phyloP scores from a whole-genome alignment of 371 early-diverging fungal species.

The Mortierella sp. region DNA sequence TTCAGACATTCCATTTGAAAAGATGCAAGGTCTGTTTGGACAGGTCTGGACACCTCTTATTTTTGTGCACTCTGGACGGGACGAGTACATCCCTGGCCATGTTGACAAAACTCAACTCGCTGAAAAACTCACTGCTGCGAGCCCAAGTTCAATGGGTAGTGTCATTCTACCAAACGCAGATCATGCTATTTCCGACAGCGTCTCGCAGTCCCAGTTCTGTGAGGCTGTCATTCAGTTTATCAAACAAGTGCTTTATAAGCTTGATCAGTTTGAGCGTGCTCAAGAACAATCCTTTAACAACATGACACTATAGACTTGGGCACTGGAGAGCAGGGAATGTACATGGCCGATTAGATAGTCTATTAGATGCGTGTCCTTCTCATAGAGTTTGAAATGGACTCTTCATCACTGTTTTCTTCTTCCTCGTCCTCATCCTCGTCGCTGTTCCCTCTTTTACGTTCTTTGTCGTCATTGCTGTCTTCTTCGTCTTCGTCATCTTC shows the following conservation, averaged over 20 bases:
- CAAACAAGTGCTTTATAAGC: not conserved
- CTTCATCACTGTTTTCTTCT: constrained; percentile 24
- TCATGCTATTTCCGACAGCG: constrained; percentile 53
- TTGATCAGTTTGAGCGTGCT: constrained; percentile 10
- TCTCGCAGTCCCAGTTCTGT: constrained; percentile 47
- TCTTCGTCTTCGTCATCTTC: constrained; percentile 53
- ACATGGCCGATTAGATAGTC: not conserved
- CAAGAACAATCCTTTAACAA: constrained; percentile 23
- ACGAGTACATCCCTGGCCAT: constrained; percentile 56
- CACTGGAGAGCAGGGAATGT: not conserved
- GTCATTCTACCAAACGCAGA: constrained; percentile 56
- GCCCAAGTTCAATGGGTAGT: constrained; percentile 53
- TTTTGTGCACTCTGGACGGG: constrained; percentile 57
- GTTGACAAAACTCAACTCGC: constrained; percentile 40
- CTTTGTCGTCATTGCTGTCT: constrained; percentile 39
- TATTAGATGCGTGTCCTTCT: constrained; percentile 31
- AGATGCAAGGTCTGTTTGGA: constrained; percentile 50
- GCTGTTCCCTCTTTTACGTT: constrained; percentile 36
- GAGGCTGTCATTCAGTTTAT: constrained; percentile 28
- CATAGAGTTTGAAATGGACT: constrained; percentile 23
- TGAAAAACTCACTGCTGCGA: constrained; percentile 47
- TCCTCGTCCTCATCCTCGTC: constrained; percentile 36
- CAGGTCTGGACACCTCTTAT: constrained; percentile 55
- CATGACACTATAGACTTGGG: constrained; percentile 12
- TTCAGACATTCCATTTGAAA: constrained; percentile 58